Conservation (phyloP, 331 rosid genomes). For the Stylosanthes scabra region DNA sequence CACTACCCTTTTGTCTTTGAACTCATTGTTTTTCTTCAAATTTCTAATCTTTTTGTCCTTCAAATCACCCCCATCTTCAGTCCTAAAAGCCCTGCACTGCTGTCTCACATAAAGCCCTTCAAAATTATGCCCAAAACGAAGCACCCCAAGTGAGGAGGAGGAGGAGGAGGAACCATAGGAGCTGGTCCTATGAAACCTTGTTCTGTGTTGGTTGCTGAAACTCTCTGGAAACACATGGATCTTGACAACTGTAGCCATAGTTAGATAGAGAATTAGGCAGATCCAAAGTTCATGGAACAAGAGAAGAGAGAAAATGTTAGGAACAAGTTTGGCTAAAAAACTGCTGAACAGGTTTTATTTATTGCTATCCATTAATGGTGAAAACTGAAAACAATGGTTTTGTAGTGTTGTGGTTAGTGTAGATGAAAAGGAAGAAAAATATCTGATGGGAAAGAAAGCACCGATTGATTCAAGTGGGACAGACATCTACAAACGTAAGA, state of each 20-base stretch:
- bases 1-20: conserved; percentile 43
- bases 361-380: conserved; percentile 29
- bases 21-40: conserved; percentile 54
- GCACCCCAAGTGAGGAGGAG: conserved; percentile 35
- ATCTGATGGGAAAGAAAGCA: conserved; percentile 26
- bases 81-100: conserved; percentile 68
- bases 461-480: conserved; percentile 23
- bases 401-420: conserved; percentile 28
- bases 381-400: conserved; percentile 1
- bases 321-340: background rate
- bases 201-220: conserved; percentile 44
- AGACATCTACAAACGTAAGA: conserved; percentile 32
- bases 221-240: conserved; percentile 61
- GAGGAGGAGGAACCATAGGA: conserved; percentile 30
- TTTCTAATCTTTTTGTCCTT: conserved; percentile 48
- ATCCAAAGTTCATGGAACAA: conserved; percentile 25
- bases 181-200: conserved; percentile 48
- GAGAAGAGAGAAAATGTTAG: background rate
- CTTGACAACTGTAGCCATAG: conserved; percentile 67
- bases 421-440: conserved; percentile 20
- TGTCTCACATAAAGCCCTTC: conserved; percentile 52
- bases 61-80: conserved; percentile 58
- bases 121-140: conserved; percentile 48
- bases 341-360: conserved; percentile 19
- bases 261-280: background rate